Evolutionary conservation across 495 filamentous ascomycete species (phyloP).

Genomic region (Neurospora sp.): DNA sequence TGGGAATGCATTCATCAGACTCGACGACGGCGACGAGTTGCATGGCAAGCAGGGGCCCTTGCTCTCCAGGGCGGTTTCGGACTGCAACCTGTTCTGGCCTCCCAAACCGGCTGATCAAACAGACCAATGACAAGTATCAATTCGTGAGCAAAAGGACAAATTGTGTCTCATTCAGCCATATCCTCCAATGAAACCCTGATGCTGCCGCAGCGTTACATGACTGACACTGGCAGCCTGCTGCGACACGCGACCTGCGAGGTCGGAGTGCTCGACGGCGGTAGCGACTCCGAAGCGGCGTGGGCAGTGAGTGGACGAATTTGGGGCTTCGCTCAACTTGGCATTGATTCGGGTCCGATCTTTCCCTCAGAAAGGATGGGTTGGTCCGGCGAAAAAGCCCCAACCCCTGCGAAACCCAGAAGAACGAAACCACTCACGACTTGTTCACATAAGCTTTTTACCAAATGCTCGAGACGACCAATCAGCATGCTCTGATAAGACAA

Average conservation of each 20-base stretch:
- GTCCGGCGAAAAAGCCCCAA: background rate
- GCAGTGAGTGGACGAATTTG: background rate
- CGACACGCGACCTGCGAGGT: background rate
- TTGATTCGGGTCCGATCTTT: background rate
- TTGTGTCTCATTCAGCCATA: background rate
- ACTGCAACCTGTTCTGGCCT: background rate
- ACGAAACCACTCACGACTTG: conserved; percentile 4
- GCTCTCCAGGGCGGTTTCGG: background rate
- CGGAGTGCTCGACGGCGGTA: background rate
- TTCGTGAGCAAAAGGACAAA: background rate
- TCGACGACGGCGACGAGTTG: background rate
- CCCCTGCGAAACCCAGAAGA: conserved; percentile 1
- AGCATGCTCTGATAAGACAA: conserved; percentile 5
- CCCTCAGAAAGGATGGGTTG: background rate
- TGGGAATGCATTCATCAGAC: background rate
- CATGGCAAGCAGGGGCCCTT: background rate
- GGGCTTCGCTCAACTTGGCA: background rate
- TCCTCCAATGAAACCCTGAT: background rate
- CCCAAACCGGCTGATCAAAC: background rate
- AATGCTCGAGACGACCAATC: conserved; percentile 9
- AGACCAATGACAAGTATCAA: background rate
- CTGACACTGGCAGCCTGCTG: background rate
- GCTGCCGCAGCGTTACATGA: background rate
- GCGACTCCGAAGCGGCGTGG: background rate
- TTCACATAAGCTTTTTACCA: conserved; percentile 3